A percentile compares a stretch with the other conserved stretches of the same genome.
Conservation (phyloP, 495 filamentous ascomycete genomes). For the Hypoxylon cercidicola region DNA sequence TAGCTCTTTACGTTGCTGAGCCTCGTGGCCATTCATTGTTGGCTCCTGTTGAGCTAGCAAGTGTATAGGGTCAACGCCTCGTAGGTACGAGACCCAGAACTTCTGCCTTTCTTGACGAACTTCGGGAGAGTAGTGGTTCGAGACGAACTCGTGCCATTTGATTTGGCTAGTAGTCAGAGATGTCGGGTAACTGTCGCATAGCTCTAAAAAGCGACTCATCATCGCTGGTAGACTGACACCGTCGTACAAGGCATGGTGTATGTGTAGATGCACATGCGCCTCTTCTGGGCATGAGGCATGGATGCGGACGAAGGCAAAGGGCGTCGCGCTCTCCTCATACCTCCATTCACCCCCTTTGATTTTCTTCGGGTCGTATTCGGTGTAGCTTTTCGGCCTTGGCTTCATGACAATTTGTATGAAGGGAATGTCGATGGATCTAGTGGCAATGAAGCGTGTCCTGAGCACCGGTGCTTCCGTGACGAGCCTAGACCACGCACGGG, state of each 20-base stretch:
- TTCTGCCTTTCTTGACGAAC: slow-evolving; percentile 32
- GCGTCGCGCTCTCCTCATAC: slow-evolving; percentile 23
- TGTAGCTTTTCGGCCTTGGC: slow-evolving; percentile 18
- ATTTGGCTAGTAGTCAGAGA: background rate
- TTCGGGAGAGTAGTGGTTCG: slow-evolving; percentile 13
- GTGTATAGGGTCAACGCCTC: slow-evolving; percentile 18
- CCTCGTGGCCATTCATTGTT: background rate
- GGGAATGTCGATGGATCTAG: slow-evolving; percentile 54
- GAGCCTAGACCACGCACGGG: slow-evolving; percentile 66
- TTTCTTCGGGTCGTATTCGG: slow-evolving; percentile 6
- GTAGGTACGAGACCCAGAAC: slow-evolving; percentile 69
- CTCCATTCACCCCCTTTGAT: slow-evolving; percentile 26
- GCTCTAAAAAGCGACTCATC: slow-evolving; percentile 40
- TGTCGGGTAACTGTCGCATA: slow-evolving; percentile 24
- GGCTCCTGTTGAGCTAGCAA: background rate
- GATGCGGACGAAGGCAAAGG: slow-evolving; percentile 29
- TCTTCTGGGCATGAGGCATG: slow-evolving; percentile 7
- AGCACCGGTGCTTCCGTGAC: slow-evolving; percentile 66
- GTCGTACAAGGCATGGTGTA: slow-evolving; percentile 86
- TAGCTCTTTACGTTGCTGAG: slow-evolving; percentile 18
- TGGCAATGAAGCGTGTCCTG: slow-evolving; percentile 69
- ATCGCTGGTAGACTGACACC: slow-evolving; percentile 72
- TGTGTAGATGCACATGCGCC: slow-evolving; percentile 55
- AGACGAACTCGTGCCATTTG: slow-evolving; percentile 40
- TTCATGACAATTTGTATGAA: slow-evolving; percentile 64